Base-by-base conservation (phyloP, 768 basidiomycete species). In the Nidula microcarpa region DNA sequence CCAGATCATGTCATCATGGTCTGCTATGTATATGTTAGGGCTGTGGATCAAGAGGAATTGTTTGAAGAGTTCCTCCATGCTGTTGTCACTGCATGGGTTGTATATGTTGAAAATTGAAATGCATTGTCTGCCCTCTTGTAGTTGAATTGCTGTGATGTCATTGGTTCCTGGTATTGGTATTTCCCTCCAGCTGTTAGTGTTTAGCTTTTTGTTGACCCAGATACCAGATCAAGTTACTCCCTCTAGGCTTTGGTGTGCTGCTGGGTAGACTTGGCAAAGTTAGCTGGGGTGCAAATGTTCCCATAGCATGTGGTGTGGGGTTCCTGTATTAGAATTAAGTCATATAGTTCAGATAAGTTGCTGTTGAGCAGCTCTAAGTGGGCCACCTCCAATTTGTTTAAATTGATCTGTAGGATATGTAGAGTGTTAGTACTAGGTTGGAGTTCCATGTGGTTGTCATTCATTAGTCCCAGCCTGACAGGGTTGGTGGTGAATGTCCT, bases 41-140 rank as follows among this genome's bases (percentile, higher is more conserved):
- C 13, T 17, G 4, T 55, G 39, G 4, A 35, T 32, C 8, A 36
- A 17, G 9, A 57, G 47, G 53, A 41, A 59, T 0, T 35, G 5
- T 1, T 45, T 33, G 0, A 60, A 37, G 10, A n/a, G 3, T 4
- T 4, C 32, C 13, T 41, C 48, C 2, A 57, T 32, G 4, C 52
- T 49, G 34, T 53, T 36, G 43, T 63, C 46, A 0, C 49, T 16
- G 48, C 62, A 56, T 46, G 53, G 43, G 47, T 62, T 67, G 54
- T 69, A 68, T 3, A 68, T 48, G 45, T 67, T 69, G 56, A 66
- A 54, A 2, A 69, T 58, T 3, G 57, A 54, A 5, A 71, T 49
- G 2, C 34, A 44, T 1, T 63, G 60, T 9, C 43, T 49, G 3
- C 33, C 41, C 0, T 52, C 57, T 1, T 2, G 33, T 1, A 72